phyloP scores from a whole-genome alignment of 257 asterid genomes.

The Solanum chiquidenum region DNA sequence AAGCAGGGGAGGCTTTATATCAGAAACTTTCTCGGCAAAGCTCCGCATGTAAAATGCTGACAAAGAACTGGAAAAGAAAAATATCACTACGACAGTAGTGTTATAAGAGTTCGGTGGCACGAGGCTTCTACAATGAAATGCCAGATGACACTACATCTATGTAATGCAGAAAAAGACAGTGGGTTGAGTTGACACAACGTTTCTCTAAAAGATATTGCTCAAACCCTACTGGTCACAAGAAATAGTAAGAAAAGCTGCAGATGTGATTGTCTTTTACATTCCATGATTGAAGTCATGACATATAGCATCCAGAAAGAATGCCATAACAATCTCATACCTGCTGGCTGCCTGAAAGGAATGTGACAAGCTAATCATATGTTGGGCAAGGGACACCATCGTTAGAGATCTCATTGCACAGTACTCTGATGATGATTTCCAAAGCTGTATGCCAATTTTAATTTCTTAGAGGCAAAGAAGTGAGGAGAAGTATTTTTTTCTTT shows the following conservation, averaged over 20 bases:
- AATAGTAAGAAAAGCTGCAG: not conserved
- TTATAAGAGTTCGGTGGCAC: not conserved
- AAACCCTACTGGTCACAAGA: not conserved
- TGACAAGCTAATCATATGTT: constrained; percentile 74
- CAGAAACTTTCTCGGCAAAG: constrained; percentile 61
- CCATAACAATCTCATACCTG: constrained; percentile 38
- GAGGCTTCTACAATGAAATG: constrained; percentile 1
- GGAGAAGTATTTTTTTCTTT: not conserved
- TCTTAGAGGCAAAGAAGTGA: constrained; percentile 14
- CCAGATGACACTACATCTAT: not conserved
- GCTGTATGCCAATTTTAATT: constrained; percentile 41
- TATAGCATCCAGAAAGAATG: not conserved
- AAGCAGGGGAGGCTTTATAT: constrained; percentile 74
- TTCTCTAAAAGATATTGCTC: not conserved
- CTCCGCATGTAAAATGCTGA: constrained; percentile 91
- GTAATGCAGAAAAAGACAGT: not conserved
- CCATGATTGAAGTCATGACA: not conserved
- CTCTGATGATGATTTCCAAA: constrained; percentile 91
- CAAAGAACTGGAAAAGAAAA: constrained; percentile 61
- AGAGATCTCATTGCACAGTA: constrained; percentile 89
- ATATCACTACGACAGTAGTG: not conserved
- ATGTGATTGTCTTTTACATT: not conserved
- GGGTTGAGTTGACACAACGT: not conserved
- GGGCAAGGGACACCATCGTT: constrained; percentile 95
- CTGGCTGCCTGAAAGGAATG: constrained; percentile 76